A percentile compares a stretch with the other conserved stretches of the same genome.
Conservation (phyloP, 1,284 basidiomycete species). For the Pulveroboletus sp. region DNA sequence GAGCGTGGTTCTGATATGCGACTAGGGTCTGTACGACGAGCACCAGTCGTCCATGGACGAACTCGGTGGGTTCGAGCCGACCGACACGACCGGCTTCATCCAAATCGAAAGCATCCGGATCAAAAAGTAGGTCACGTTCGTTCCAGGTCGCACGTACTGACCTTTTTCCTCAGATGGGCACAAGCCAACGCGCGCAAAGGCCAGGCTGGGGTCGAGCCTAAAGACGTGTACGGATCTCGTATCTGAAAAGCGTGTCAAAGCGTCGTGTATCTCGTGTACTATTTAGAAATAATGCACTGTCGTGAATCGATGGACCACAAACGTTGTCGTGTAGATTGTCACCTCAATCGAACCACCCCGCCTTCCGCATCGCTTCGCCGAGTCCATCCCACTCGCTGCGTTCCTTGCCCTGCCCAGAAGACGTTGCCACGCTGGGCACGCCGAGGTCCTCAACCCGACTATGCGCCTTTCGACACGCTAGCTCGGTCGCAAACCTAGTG, state of each 20-base stretch:
- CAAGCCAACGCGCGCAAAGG: slow-evolving; percentile 83
- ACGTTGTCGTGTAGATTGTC: background rate
- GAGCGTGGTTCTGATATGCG: background rate
- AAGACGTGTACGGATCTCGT: slow-evolving; percentile 38
- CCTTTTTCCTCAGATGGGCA: slow-evolving; percentile 61
- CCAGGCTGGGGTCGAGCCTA: slow-evolving; percentile 71
- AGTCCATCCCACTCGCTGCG: slow-evolving; percentile 60
- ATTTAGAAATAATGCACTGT: background rate
- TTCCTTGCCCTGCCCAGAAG: slow-evolving; percentile 20
- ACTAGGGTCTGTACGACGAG: slow-evolving; percentile 90
- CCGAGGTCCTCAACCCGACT: slow-evolving; percentile 1
- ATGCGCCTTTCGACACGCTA: slow-evolving; percentile 66
- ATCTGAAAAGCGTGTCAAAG: slow-evolving; percentile 12
- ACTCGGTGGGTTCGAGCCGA: slow-evolving; percentile 95
- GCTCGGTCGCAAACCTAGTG: slow-evolving; percentile 71
- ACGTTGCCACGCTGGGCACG: slow-evolving; percentile 4
- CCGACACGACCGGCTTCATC: slow-evolving; percentile 92
- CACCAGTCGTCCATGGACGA: slow-evolving; percentile 99
- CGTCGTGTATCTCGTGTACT: slow-evolving; percentile 5
- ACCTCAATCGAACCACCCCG: slow-evolving; percentile 64
- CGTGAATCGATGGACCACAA: background rate
- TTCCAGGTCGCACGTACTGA: background rate
- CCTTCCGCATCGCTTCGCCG: slow-evolving; percentile 67
- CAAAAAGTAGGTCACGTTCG: slow-evolving; percentile 71
- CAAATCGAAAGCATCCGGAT: slow-evolving; percentile 94